Evolutionary conservation across 345 rosid species (phyloP).

Genomic region (Eucalyptus cloeziana): DNA sequence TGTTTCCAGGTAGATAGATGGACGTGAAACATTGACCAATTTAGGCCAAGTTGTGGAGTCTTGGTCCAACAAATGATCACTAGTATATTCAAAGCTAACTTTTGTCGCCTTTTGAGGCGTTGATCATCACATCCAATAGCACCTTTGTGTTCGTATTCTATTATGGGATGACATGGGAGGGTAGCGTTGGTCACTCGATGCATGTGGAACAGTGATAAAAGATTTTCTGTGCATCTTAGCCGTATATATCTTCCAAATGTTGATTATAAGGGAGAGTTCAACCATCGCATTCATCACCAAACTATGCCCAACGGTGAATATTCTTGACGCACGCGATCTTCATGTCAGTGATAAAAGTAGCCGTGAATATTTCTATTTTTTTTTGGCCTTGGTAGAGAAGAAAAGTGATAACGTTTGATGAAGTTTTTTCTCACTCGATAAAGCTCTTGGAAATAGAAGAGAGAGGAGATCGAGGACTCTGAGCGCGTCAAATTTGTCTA

Average conservation of each 20-base stretch:
- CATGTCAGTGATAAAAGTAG: too few relatives aligned
- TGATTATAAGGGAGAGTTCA: too few relatives aligned
- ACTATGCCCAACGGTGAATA: too few relatives aligned
- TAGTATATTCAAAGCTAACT: background rate
- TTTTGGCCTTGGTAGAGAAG: background rate
- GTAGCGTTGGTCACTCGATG: too few relatives aligned
- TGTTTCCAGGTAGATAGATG: background rate
- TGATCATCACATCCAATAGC: background rate
- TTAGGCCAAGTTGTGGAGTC: background rate
- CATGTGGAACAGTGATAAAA: too few relatives aligned
- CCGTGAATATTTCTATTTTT: too few relatives aligned
- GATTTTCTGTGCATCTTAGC: too few relatives aligned
- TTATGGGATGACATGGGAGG: too few relatives aligned
- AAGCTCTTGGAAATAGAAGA: background rate
- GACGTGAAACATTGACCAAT: background rate
- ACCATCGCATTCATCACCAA: too few relatives aligned
- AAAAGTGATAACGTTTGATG: background rate
- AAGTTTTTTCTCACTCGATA: background rate
- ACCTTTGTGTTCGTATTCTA: background rate
- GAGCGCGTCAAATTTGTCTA: background rate
- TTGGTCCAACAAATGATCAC: background rate
- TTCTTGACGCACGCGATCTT: background rate
- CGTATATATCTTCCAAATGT: too few relatives aligned
- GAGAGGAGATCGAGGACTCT: background rate
- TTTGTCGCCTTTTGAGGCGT: background rate